Evolutionary conservation across 148 eudicot species (phyloP), one percentile per base, ranked within the genome.

Genomic region (Silene latifolia): DNA sequence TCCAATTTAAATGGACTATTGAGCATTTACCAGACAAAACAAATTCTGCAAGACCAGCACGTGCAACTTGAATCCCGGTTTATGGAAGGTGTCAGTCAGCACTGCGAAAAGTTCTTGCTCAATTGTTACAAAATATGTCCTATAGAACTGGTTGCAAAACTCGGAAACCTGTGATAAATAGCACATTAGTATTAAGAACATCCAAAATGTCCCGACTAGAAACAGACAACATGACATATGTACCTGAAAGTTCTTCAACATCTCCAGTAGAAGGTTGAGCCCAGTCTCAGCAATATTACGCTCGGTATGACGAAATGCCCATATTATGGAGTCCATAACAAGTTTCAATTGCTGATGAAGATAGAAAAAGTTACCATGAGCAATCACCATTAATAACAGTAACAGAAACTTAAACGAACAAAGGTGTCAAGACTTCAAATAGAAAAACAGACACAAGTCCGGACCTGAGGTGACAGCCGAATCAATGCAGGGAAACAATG

Each of bases 291-390:
- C 98, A 80, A 96, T 92, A 80, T 96, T 96, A 80, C 98, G 79
- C 77, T 96, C 99, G 47, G 99, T 96, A 76, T 96, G 99, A 71
- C 99, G 98, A 80, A 96, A 96, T 66, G 99, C 99, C 99, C 99
- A 96, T 71, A 92, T 90, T 46, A 96, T 93, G 12, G 99, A 96
- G 84, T 96, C 97, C 98, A 91, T 96, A 27, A 96, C 98, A 83
- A 92, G 94, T 79, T 96, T 92, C 80, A 96, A 79, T 89, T 96
- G 99, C 98, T 95, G 89, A 21, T 32, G 35, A 12, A 69, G 47
- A 76, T 0, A 51, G 58, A 70, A 39, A 77, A 59, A 14, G 12
- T 62, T 10, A 53, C 39, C 18, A 71, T 46, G 20, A 44, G 71
- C 56, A 44, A 19, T 44, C 24, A 18, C 14, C 54, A 39, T 6